Conservation (phyloP, 108 stramenopile genomes). For the Epithemia pelagica region DNA sequence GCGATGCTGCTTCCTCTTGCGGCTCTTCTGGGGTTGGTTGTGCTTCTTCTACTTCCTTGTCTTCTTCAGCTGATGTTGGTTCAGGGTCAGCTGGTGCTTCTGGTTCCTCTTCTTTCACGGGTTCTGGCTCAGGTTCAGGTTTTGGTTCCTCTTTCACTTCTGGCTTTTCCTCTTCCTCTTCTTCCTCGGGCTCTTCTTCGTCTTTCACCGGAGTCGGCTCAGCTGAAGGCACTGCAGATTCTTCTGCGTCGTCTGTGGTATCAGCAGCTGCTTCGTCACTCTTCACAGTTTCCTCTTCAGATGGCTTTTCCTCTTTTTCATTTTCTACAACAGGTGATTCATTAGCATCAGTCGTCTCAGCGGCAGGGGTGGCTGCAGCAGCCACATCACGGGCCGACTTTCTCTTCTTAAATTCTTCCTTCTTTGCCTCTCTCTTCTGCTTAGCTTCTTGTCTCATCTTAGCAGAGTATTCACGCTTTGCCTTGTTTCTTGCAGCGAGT, state of each 20-base stretch:
- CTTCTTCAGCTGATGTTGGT: neutral
- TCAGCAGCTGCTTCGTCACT: neutral
- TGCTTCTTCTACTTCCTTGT: neutral
- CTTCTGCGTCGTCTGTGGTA: neutral
- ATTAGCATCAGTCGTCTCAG: neutral
- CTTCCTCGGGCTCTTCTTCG: neutral
- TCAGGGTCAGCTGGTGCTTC: neutral
- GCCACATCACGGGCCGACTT: neutral
- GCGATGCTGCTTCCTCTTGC: neutral
- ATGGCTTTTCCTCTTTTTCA: neutral
- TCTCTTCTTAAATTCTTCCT: neutral
- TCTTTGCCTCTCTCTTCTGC: neutral
- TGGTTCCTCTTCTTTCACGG: neutral
- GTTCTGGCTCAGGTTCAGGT: neutral
- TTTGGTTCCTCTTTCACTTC: neutral
- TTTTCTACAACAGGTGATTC: neutral
- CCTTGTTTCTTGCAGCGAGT: neutral
- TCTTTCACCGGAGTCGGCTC: neutral
- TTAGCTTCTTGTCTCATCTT: neutral
- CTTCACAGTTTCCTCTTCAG: neutral
- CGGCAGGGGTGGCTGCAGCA: neutral
- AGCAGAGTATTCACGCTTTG: neutral
- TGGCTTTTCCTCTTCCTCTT: neutral
- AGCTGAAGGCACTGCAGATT: neutral
- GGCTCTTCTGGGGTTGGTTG: neutral